These are phyloP conservation scores for Sporothrix globosa DNA, from an alignment of 2,329 filamentous ascomycete genomes.

Conservation along the genomic window DNA sequence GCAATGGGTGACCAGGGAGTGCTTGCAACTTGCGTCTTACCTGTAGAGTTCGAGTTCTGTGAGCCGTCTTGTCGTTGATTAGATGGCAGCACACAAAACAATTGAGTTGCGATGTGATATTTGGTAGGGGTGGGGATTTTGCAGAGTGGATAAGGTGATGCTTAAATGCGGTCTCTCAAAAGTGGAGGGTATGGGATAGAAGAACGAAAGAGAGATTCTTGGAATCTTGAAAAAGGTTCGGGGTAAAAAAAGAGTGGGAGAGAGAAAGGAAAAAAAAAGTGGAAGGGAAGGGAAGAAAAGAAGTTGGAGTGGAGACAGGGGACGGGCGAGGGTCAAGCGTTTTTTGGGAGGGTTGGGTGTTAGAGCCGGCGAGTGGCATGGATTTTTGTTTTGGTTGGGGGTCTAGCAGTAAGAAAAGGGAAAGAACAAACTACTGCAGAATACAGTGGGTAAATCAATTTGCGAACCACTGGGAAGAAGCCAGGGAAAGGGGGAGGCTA, in stretches of 20 bases:
- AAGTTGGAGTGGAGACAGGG: constrained; percentile 39
- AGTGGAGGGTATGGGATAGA: constrained; percentile 36
- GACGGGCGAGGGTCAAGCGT: constrained; percentile 15
- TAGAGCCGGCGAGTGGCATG: constrained; percentile 23
- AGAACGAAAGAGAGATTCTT: constrained; percentile 29
- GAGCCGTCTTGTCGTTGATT: constrained; percentile 31
- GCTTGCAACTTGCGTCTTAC: constrained; percentile 21
- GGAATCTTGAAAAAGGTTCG: constrained; percentile 29
- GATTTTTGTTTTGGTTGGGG: constrained; percentile 27
- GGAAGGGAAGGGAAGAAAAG: constrained; percentile 33
- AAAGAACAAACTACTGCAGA: constrained; percentile 17
- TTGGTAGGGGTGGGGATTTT: constrained; percentile 37
- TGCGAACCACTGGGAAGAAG: background rate
- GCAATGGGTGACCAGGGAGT: background rate
- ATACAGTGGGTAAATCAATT: constrained; percentile 18
- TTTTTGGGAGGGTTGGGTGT: constrained; percentile 30
- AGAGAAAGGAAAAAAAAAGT: constrained; percentile 33
- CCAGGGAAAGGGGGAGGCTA: background rate
- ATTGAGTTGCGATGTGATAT: constrained; percentile 30
- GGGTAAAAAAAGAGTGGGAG: constrained; percentile 29
- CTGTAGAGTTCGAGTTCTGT: constrained; percentile 25
- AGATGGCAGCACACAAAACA: constrained; percentile 31
- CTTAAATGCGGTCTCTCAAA: constrained; percentile 38
- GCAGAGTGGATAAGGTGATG: constrained; percentile 37
- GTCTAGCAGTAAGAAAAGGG: background rate